Percentiles rank a stretch among this genome's conserved stretches.
Conservation (phyloP, 176 grass and related monocot genomes). For the Cenchrus fungigraminus region DNA sequence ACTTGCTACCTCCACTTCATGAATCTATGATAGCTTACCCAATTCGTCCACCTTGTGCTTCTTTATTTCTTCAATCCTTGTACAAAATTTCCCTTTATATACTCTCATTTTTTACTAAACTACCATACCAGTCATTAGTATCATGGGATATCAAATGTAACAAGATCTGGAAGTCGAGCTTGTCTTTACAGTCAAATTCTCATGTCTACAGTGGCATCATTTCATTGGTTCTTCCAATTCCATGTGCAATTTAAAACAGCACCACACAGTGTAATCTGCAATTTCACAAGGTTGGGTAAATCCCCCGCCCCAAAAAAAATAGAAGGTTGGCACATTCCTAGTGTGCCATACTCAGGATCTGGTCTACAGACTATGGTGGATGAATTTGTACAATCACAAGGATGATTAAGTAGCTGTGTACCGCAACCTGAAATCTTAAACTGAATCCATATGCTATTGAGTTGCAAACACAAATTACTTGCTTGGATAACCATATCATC, state of each 20-base stretch:
- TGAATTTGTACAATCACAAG: not conserved
- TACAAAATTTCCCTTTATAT: not conserved
- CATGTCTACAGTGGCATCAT: not conserved
- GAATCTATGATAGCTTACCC: not conserved
- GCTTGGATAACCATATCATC: not conserved
- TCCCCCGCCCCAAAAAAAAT: not conserved
- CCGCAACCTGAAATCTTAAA: not conserved
- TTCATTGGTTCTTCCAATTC: not conserved
- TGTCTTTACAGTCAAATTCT: not conserved
- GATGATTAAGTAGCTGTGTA: not conserved
- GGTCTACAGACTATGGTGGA: no score
- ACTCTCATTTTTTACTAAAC: not conserved
- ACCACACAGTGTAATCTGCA: not conserved
- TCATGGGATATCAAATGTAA: not conserved
- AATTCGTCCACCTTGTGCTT: not conserved
- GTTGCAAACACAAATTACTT: conserved; percentile 4
- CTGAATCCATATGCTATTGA: not conserved
- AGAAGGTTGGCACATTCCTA: no score
- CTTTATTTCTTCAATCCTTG: not conserved
- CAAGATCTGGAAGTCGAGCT: not conserved
- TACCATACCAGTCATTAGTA: not conserved
- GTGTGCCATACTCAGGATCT: not conserved
- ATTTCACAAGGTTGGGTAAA: not conserved
- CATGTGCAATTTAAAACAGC: not conserved
- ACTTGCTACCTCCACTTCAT: not conserved